phyloP scores from a whole-genome alignment of 78 protist species.

The Dictyostelium brefeldianum region DNA sequence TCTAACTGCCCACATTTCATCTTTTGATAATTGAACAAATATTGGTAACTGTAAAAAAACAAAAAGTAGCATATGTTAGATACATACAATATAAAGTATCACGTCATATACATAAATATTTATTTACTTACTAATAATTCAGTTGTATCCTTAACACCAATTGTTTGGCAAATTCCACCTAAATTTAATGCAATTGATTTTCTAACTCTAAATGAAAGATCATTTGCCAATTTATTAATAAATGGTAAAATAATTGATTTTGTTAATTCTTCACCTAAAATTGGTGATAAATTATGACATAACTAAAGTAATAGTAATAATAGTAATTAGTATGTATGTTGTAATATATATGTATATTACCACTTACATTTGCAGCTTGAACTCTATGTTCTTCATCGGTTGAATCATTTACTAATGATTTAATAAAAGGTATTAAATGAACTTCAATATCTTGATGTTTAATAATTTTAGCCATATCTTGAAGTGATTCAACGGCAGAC shows the following conservation, averaged over 20 bases:
- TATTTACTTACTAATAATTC: constrained; percentile 49
- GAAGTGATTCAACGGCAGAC: constrained; percentile 73
- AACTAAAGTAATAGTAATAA: background rate
- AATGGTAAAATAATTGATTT: constrained; percentile 60
- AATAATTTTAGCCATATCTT: constrained; percentile 72
- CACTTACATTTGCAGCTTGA: constrained; percentile 78
- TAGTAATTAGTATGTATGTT: background rate
- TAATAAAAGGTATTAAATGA: constrained; percentile 62
- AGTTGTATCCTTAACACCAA: constrained; percentile 69
- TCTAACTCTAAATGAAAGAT: constrained; percentile 80
- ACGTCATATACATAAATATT: too few species aligned
- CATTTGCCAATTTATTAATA: constrained; percentile 48
- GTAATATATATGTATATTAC: background rate
- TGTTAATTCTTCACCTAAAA: constrained; percentile 48
- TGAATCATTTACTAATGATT: constrained; percentile 69
- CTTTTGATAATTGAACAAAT: constrained; percentile 57
- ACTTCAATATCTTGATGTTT: constrained; percentile 50
- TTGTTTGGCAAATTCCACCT: constrained; percentile 66
- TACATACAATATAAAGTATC: background rate
- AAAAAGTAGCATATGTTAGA: background rate
- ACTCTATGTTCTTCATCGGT: constrained; percentile 82
- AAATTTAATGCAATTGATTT: constrained; percentile 76
- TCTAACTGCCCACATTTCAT: constrained; percentile 89
- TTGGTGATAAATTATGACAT: constrained; percentile 69
- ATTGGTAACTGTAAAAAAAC: constrained; percentile 56